phyloP scores from a whole-genome alignment of 768 basidiomycete species.

The Boletus pseudopeckii region DNA sequence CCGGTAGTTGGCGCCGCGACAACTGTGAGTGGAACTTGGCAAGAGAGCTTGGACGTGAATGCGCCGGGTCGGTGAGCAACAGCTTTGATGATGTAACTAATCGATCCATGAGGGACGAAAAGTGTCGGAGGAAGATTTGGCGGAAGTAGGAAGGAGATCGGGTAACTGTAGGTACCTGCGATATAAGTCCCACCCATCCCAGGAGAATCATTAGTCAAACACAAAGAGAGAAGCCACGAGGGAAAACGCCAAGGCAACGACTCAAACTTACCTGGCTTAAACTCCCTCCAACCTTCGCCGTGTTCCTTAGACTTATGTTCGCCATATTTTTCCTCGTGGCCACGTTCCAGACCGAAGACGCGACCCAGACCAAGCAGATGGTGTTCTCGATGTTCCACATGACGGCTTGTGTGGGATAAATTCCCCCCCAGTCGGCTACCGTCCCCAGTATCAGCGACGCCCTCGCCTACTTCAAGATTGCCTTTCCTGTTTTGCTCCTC shows the following conservation, averaged over 20 bases:
- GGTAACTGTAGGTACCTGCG: slow-evolving; percentile 89
- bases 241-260: neutral
- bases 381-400: slow-evolving; percentile 9
- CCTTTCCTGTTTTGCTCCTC: neutral
- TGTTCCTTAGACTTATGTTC: slow-evolving; percentile 38
- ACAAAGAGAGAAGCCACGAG: neutral
- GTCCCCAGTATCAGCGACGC: neutral
- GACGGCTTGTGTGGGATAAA: neutral
- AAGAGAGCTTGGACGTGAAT: slow-evolving; percentile 71
- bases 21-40: slow-evolving; percentile 68
- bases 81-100: slow-evolving; percentile 77
- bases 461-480: neutral
- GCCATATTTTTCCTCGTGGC: slow-evolving; percentile 8
- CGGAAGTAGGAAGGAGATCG: slow-evolving; percentile 89
- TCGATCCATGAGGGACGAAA: slow-evolving; percentile 68
- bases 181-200: slow-evolving; percentile 32
- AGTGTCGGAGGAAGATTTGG: slow-evolving; percentile 77
- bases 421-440: neutral
- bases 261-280: slow-evolving; percentile 66
- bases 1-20: slow-evolving; percentile 78
- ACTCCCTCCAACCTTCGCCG: slow-evolving; percentile 77
- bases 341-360: slow-evolving; percentile 18
- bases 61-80: slow-evolving; percentile 84
- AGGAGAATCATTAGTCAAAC: neutral
- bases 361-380: slow-evolving; percentile 36